Evolutionary conservation across 2,329 filamentous ascomycete genomes (phyloP).

Genomic region (Mycocentrospora acerina): DNA sequence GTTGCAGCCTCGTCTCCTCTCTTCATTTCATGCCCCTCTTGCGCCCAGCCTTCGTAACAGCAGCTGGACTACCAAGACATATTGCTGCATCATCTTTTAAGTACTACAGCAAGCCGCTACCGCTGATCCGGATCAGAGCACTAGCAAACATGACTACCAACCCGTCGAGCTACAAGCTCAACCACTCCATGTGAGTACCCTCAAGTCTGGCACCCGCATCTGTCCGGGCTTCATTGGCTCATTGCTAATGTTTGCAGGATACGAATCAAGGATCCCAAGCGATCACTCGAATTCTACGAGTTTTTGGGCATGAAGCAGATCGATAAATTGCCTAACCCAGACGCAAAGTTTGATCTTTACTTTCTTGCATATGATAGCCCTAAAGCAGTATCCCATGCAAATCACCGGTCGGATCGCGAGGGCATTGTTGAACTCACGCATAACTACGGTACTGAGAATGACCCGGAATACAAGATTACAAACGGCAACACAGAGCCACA

Average conservation of each 20-base stretch:
- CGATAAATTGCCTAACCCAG: conserved; percentile 77
- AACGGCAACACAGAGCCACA: conserved; percentile 93
- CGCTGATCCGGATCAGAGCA: conserved; percentile 18
- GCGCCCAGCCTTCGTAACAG: conserved; percentile 12
- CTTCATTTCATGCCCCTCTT: conserved; percentile 28
- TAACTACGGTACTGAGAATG: conserved; percentile 86
- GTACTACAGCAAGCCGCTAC: conserved; percentile 10
- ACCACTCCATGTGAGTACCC: conserved; percentile 55
- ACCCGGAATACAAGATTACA: conserved; percentile 75
- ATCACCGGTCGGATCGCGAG: conserved; percentile 78
- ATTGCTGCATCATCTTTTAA: conserved; percentile 9
- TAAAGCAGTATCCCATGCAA: conserved; percentile 70
- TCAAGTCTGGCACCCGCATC: conserved; percentile 6
- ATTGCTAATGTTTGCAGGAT: conserved; percentile 42
- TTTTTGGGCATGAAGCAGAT: conserved; percentile 85
- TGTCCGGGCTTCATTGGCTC: conserved; percentile 3
- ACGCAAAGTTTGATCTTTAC: conserved; percentile 92
- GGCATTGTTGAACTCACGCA: conserved; percentile 84
- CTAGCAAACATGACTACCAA: conserved; percentile 58
- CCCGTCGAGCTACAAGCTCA: conserved; percentile 64
- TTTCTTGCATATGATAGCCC: conserved; percentile 88
- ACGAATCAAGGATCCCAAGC: conserved; percentile 90
- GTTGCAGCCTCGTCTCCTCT: conserved; percentile 2
- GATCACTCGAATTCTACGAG: conserved; percentile 85
- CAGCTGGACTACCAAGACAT: conserved; percentile 7